phyloP scores from a whole-genome alignment of 257 asterid species.

The Jacaranda copaia region DNA sequence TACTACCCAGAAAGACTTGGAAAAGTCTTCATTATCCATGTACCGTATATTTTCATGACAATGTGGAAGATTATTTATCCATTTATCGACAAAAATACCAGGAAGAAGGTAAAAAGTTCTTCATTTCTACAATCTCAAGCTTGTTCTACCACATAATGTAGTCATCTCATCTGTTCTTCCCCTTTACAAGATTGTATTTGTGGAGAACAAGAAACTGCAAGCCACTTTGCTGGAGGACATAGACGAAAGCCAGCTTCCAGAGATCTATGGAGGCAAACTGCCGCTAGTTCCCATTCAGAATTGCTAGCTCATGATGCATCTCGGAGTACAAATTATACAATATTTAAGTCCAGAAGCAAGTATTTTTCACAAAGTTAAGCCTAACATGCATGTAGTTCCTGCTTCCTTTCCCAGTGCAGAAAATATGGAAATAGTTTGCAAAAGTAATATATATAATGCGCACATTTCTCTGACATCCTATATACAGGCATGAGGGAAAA shows the following conservation, averaged over 20 bases:
- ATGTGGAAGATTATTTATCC: slow-evolving; percentile 79
- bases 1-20: slow-evolving; percentile 93
- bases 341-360: neutral
- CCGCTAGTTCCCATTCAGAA: slow-evolving; percentile 75
- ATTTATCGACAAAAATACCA: slow-evolving; percentile 78
- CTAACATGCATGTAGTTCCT: too few relatives aligned
- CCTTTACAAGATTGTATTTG: slow-evolving; percentile 61
- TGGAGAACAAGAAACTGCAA: slow-evolving; percentile 61
- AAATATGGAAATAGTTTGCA: too few relatives aligned
- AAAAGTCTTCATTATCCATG: slow-evolving; percentile 57
- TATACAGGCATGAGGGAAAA: neutral
- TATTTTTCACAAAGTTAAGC: neutral
- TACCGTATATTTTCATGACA: slow-evolving; percentile 66
- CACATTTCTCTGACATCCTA: neutral
- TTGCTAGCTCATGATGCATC: slow-evolving; percentile 36
- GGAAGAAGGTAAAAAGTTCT: slow-evolving; percentile 60
- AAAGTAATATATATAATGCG: neutral
- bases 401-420: too few relatives aligned
- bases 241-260: slow-evolving; percentile 82
- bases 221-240: slow-evolving; percentile 67
- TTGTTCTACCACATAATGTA: neutral
- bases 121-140: neutral
- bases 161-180: slow-evolving; percentile 3
- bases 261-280: slow-evolving; percentile 80
- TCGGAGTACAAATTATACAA: neutral